Evolutionary conservation across 2,329 filamentous ascomycete genomes (phyloP), one percentile per base, ranked within the genome.

Genomic region (Scytalidium sp.): DNA sequence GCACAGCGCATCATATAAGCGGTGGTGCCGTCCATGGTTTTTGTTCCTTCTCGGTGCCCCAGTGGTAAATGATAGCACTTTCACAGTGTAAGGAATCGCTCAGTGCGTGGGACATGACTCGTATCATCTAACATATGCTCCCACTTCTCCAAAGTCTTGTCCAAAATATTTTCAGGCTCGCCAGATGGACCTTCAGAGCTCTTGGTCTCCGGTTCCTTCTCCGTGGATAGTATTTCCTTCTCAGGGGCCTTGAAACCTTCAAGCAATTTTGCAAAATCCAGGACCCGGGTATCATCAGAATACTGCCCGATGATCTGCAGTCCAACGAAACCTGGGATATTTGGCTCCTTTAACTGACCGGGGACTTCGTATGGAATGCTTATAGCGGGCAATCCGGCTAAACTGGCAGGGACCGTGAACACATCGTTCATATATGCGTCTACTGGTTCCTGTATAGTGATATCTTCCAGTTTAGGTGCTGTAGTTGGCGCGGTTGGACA

Each of bases 401-500:
- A 73, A 70, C 91, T 97, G 2, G 93, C 91, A 1, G 94, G 94
- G 1, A 99, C 93, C 0, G 94, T 97, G 61, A 97, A 93, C 1
- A 97, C 87, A 70, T 99, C 94, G 62, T 94, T 96, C 75, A 88
- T 88, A 64, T 97, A 97, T 1, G 80, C 80, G 60, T 93, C 84
- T n/a, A 96, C 50, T 9, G 78, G 74, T 42, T 70, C 75, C 66
- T 82, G 75, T 9, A 67, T 61, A 52, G 72, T 60, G 27, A 94
- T 64, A 5, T 84, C 77, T 3, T 76, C 71, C 6, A 94, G 64
- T 6, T 68, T 74, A 0, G 90, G 91, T 8, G 92, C 82, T 15
- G 83, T 74, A 0, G 85, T 88, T 1, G 92, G 91, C 7, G 92
- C 87, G 1, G 93, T 97, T 0, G 94, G 94, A 53, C 86, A 91